phyloP scores from a whole-genome alignment of 495 filamentous ascomycete genomes.

The Niebla homalea region DNA sequence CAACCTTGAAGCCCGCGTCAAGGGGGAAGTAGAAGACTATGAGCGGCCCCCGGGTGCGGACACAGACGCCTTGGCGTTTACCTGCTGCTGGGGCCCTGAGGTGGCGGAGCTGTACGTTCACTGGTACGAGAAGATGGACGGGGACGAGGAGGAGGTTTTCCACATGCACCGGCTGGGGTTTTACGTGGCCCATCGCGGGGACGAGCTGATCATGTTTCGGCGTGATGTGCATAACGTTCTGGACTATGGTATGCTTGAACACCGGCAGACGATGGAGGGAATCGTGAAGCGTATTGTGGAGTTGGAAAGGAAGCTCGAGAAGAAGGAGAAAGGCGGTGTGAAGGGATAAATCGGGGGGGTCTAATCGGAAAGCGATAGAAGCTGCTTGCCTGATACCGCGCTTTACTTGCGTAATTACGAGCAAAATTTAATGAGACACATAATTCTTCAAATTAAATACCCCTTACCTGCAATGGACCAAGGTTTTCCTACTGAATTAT shows the following conservation, averaged over 20 bases:
- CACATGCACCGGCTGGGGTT: not conserved
- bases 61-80: not conserved
- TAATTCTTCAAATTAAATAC: no score
- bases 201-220: not conserved
- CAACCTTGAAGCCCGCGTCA: not conserved
- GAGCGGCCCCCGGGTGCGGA: not conserved
- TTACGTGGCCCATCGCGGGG: not conserved
- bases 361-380: no score
- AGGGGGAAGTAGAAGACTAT: not conserved
- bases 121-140: not conserved
- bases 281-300: no score
- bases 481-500: no score
- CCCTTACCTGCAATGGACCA: no score
- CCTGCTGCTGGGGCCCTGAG: not conserved
- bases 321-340: no score
- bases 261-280: no score
- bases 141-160: not conserved
- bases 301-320: no score
- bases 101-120: slow-evolving; percentile 3
- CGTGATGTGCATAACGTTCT: slow-evolving; percentile 2
- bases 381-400: no score
- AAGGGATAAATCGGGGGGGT: no score
- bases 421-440: no score
- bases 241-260: slow-evolving; percentile 1
- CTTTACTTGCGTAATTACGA: no score